Evolutionary conservation across 2,329 filamentous ascomycete genomes (phyloP), one percentile per base, ranked within the genome.

Genomic region (Colletotrichum nymphaeae): DNA sequence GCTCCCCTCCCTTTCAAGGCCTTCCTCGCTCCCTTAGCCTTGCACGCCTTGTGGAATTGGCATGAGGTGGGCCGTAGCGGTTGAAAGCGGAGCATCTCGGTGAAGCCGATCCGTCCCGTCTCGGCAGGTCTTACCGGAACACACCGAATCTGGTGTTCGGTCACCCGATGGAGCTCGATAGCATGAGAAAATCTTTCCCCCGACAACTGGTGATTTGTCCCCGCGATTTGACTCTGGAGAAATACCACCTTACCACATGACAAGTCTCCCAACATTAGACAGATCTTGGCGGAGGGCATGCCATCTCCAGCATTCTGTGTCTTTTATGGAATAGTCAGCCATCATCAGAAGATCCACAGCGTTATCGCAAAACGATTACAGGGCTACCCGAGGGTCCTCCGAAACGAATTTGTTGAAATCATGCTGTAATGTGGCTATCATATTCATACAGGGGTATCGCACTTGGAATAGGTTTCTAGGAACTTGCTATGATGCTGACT

Each of bases 391-490:
- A 24, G 11, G 11, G 32, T 35, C 11, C 19, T 16, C 58, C 24
- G 11, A n/a, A 12, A 62, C 22, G 56, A 49, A 35, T 49, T 59
- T 24, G 37, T 52, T 46, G 32, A n/a, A 37, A 24, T 60, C 16
- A 60, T 59, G 62, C 68, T 62, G n/a, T 1, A n/a, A 26, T 67
- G 19, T 52, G 37, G n/a, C 28, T 4, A 52, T 52, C 30, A 67
- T 68, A 30, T 19, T 59, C 19, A 19, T 63, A 60, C 57, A 53
- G 37, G 42, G 63, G 58, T 72, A 68, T 72, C 52, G 52, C 52
- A 42, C 63, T 55, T 12, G 6, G 11, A 19, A 24, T 63, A 37
- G 9, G 8, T 5, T 4, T 19, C 12, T 16, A 14, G 32, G 37
- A 4, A 35, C 5, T 12, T 42, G 19, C 53, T 73, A 73, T 12